These are phyloP conservation scores for Emergomyces africanus DNA, from an alignment of 2,329 filamentous ascomycete genomes.

Conservation along the genomic window DNA sequence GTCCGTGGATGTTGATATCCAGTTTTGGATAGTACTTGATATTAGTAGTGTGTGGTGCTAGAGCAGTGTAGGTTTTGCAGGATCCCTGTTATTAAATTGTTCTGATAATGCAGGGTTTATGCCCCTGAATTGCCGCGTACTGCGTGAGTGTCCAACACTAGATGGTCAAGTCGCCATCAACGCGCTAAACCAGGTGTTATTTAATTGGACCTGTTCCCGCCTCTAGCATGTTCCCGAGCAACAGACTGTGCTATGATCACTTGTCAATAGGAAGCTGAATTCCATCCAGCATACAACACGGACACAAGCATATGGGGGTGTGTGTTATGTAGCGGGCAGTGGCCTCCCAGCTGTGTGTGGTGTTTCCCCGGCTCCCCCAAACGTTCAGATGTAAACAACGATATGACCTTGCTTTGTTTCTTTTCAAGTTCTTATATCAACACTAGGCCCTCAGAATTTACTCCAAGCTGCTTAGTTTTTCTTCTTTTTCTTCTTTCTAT, in stretches of 20 bases:
- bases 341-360: background rate
- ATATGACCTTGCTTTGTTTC: background rate
- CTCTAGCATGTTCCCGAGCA: background rate
- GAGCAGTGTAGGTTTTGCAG: background rate
- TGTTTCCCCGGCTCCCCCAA: background rate
- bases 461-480: background rate
- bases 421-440: background rate
- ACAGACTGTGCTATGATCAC: background rate
- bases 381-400: background rate
- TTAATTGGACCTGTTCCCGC: background rate
- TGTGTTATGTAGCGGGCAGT: background rate
- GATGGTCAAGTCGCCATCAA: background rate
- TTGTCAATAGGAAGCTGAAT: background rate
- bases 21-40: background rate
- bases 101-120: background rate
- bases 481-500: background rate
- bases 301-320: background rate
- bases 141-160: too few species aligned
- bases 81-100: background rate
- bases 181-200: background rate
- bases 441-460: background rate
- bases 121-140: background rate
- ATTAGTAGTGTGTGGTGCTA: too few species aligned
- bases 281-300: background rate
- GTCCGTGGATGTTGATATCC: background rate